These are phyloP conservation scores for Tuctoria greenei DNA, from an alignment of 176 grass and related monocot species.

Conservation along the genomic window DNA sequence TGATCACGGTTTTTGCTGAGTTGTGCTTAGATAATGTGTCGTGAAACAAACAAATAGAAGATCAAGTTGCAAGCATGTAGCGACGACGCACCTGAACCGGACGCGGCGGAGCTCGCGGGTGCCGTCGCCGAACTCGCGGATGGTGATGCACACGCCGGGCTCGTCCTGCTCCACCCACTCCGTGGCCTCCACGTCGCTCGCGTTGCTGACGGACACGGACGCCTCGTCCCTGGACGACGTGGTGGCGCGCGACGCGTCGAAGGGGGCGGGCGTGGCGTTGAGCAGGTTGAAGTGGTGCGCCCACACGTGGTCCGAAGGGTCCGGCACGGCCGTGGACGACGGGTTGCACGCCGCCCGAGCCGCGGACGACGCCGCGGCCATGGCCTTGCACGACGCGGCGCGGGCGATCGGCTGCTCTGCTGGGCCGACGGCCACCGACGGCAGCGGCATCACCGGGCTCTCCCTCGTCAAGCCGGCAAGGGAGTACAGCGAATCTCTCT, in stretches of 20 bases:
- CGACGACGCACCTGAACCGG: constrained; percentile 63
- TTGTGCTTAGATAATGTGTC: background rate
- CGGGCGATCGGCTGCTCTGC: constrained; percentile 53
- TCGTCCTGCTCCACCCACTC: constrained; percentile 97
- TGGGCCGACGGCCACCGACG: constrained; percentile 28
- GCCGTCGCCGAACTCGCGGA: constrained; percentile 86
- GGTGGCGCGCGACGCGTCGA: constrained; percentile 67
- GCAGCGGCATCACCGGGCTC: constrained; percentile 49
- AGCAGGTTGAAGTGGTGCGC: constrained; percentile 66
- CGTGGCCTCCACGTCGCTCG: constrained; percentile 71
- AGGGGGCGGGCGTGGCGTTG: constrained; percentile 39
- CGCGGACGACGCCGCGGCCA: constrained; percentile 29
- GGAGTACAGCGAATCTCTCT: constrained; percentile 88
- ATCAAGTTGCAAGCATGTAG: background rate
- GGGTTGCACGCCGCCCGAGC: constrained; percentile 50
- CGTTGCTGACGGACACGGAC: constrained; percentile 90
- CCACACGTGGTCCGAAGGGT: constrained; percentile 81
- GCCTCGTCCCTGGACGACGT: constrained; percentile 86
- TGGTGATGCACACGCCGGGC: constrained; percentile 88
- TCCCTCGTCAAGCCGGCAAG: constrained; percentile 60
- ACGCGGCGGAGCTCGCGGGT: constrained; percentile 89
- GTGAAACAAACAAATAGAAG: background rate
- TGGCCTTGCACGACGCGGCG: constrained; percentile 39
- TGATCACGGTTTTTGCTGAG: background rate
- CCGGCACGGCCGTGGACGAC: constrained; percentile 66